Percentiles rank a stretch among this genome's conserved stretches.
These are phyloP conservation scores for Sporothrix phasma DNA, from an alignment of 2,329 filamentous ascomycete species.

Conservation along the genomic window DNA sequence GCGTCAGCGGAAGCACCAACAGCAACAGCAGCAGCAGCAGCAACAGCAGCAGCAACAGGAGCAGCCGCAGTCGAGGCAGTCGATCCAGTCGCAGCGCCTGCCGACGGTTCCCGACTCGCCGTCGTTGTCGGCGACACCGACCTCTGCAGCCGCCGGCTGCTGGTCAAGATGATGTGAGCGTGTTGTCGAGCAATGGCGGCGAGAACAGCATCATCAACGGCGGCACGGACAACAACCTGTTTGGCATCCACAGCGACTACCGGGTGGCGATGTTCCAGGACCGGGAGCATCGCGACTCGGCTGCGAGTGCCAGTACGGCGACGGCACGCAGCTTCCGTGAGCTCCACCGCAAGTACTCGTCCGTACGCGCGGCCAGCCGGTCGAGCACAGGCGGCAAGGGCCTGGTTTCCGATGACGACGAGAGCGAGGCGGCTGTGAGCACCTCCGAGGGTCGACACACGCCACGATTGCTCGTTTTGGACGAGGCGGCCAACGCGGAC, in stretches of 20 bases:
- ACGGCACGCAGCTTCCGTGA: conserved; percentile 57
- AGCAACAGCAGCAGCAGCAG: conserved; percentile 20
- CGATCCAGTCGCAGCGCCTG: conserved; percentile 17
- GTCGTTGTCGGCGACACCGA: conserved; percentile 28
- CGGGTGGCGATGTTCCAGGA: conserved; percentile 39
- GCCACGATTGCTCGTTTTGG: conserved; percentile 41
- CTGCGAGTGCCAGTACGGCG: conserved; percentile 55
- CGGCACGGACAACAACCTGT: background rate
- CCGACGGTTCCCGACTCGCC: background rate
- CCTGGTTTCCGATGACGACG: conserved; percentile 42
- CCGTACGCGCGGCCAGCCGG: conserved; percentile 35
- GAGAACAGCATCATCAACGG: background rate
- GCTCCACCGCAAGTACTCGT: conserved; percentile 50
- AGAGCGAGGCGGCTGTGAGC: conserved; percentile 50
- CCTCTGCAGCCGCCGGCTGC: conserved; percentile 12
- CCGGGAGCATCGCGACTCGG: conserved; percentile 48
- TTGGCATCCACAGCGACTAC: conserved; percentile 32
- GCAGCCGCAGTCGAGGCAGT: conserved; percentile 17
- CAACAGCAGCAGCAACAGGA: conserved; percentile 18
- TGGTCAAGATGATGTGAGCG: background rate
- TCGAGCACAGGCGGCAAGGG: conserved; percentile 19
- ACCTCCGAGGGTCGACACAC: conserved; percentile 50
- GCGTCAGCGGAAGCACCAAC: conserved; percentile 47
- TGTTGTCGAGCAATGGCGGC: conserved; percentile 3
- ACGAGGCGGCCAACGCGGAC: conserved; percentile 23